These are phyloP conservation scores for Wickerhamiella musiphila DNA, from an alignment of 805 yeast genomes.

Conservation along the genomic window DNA sequence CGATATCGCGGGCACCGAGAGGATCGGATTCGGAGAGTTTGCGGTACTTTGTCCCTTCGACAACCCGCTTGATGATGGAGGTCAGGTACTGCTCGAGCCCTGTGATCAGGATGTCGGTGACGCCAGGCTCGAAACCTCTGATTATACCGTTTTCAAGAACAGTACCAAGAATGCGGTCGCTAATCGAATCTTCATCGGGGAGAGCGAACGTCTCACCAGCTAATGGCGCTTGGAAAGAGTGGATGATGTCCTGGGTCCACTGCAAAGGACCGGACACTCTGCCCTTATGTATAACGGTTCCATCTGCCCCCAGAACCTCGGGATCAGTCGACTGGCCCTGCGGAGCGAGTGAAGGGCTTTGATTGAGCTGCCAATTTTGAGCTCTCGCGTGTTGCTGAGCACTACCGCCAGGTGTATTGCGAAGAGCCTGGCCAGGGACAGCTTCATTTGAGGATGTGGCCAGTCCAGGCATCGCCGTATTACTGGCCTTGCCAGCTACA, in stretches of 20 bases:
- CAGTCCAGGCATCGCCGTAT: background rate
- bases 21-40: conserved; percentile 21
- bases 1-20: conserved; percentile 22
- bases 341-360: background rate
- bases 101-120: conserved; percentile 57
- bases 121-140: conserved; percentile 61
- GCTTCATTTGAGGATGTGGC: conserved; percentile 2
- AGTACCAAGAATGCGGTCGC: conserved; percentile 56
- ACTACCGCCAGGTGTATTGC: background rate
- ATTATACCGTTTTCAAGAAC: conserved; percentile 81
- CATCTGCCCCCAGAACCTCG: conserved; percentile 2
- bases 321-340: background rate
- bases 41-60: conserved; percentile 6
- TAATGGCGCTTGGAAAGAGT: conserved; percentile 67
- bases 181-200: conserved; percentile 60
- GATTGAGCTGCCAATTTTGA: too few species aligned
- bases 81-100: conserved; percentile 74
- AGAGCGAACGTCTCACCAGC: conserved; percentile 62
- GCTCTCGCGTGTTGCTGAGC: background rate
- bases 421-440: background rate
- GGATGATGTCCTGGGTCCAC: conserved; percentile 87
- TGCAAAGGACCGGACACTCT: conserved; percentile 23
- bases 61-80: conserved; percentile 56
- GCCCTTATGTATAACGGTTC: conserved; percentile 16
- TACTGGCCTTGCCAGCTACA: background rate